Conservation (phyloP, 345 rosid species). For the Hibiscus mutabilis region DNA sequence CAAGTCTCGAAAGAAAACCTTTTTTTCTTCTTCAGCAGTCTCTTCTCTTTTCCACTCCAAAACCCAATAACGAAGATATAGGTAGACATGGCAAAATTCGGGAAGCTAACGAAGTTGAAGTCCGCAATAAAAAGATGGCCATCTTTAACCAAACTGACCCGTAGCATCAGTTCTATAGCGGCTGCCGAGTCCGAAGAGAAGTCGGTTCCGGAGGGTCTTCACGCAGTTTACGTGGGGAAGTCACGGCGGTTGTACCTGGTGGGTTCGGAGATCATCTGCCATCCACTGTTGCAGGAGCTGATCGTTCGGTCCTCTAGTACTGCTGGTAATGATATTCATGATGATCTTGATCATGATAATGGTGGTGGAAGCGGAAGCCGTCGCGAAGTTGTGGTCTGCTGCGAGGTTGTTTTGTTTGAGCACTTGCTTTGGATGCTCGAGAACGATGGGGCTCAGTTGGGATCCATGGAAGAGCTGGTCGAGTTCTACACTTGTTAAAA, state of each 20-base stretch:
- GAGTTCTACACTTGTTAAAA: constrained; percentile 50
- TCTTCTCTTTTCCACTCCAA: constrained; percentile 7
- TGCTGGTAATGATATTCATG: background rate
- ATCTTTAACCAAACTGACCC: constrained; percentile 51
- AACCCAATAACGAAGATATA: constrained; percentile 3
- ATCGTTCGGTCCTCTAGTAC: constrained; percentile 45
- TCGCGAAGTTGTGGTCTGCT: constrained; percentile 46
- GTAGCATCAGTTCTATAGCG: constrained; percentile 18
- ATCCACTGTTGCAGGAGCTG: constrained; percentile 76
- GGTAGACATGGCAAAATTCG: constrained; percentile 52
- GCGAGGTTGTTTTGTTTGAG: constrained; percentile 92
- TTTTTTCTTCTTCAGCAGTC: background rate
- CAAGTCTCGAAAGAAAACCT: background rate
- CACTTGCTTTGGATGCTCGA: constrained; percentile 95
- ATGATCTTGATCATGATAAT: constrained; percentile 6
- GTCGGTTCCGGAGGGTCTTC: constrained; percentile 24
- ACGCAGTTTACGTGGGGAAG: constrained; percentile 78
- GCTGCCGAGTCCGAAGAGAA: constrained; percentile 11
- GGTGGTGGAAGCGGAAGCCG: background rate
- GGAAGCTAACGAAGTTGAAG: constrained; percentile 76
- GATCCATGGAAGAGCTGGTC: constrained; percentile 66
- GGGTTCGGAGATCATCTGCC: constrained; percentile 44
- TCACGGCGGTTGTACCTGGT: constrained; percentile 66
- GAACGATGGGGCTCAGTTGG: constrained; percentile 40
- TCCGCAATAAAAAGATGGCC: constrained; percentile 90